Evolutionary conservation across 2,329 filamentous ascomycete genomes (phyloP), one percentile per base, ranked within the genome.

Genomic region (Clonostachys chloroleuca): DNA sequence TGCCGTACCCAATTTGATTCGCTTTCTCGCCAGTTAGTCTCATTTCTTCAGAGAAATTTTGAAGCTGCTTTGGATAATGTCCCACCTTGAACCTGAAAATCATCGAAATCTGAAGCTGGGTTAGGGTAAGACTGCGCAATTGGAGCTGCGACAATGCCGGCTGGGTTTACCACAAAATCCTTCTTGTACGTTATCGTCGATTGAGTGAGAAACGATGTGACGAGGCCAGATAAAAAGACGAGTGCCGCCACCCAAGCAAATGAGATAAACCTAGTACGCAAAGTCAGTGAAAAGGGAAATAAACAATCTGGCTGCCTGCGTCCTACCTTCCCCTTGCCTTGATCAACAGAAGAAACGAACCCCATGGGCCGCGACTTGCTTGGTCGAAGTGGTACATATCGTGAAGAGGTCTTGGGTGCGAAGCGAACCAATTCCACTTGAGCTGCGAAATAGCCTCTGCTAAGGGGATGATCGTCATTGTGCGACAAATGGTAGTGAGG

Each of bases 401-500:
- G 7, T 39, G n/a, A 12, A 56, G 30, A 6, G 52, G 54, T 20
- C 47, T 46, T 7, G 46, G 39, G 5, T 24, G 33, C n/a, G 36
- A 16, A n/a, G 33, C 50, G 35, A 50, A 54, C 49, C 51, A 52
- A 18, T 53, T 51, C 54, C 54, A 56, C 34, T 56, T 56, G 18
- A 50, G 33, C 13, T 56, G 54, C 3, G 53, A 51, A 12, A 63
- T 34, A 7, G 57, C 54, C 40, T 61, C 57, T 2, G 53, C 48
- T 0, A 62, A 52, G 5, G 59, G 57, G 12, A 58, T 47, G 17
- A 60, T 44, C 35, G 57, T 58, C 4, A 54, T 49, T 1, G 54
- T 48, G 16, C 58, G 55, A 14, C 54, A 54, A 13, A 60, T n/a
- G 1, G 59, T 61, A 1, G 58, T 54, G 33, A 63, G 44, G 46